Evolutionary conservation across 345 rosid species (phyloP), one percentile per base, ranked within the genome.

Genomic region (Theobroma cacao): DNA sequence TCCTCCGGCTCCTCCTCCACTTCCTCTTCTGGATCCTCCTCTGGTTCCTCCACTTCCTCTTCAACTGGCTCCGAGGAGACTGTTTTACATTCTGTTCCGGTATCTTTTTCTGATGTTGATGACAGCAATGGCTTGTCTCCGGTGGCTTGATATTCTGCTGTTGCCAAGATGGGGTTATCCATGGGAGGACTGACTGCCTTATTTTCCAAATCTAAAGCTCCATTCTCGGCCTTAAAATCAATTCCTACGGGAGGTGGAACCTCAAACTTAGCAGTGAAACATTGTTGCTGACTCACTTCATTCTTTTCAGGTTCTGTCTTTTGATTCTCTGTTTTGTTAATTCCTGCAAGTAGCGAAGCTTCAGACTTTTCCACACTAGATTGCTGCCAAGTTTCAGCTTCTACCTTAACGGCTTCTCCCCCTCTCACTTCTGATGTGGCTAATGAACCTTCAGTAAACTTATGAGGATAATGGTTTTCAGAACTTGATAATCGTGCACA

Each of bases 381-480:
- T 10, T 71, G 73, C 53, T 45, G 73, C 38, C 34, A 3, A 69
- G 22, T 45, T 26, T 69, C 73, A 69, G 36, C 73, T 45, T 69
- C 56, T 45, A 56, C 22, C 73, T 14, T 69, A 22, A 15, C 55
- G 1, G 13, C 31, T 12, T 14, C 31, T 45, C 34, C 43, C n/a
- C 5, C 30, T 59, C 24, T 31, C 60, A 71, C 24, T 48, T 48
- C 75, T 48, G 75, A 20, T 50, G 75, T 50, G 75, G 26, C 60
- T 31, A 31, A 71, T 20, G 59, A 31, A 18, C 75, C 75, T 71
- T 50, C 43, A 71, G 40, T 55, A 31, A 71, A 7, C 41, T 30
- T n/a, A 24, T 17, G 63, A 4, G 8, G 73, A 74, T 38, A n/a
- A 52, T 47, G 72, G 34, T 26, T 65, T 67, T n/a, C 79, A 6